Conservation (phyloP, 345 rosid genomes). For the Citrus mangshanensis region DNA sequence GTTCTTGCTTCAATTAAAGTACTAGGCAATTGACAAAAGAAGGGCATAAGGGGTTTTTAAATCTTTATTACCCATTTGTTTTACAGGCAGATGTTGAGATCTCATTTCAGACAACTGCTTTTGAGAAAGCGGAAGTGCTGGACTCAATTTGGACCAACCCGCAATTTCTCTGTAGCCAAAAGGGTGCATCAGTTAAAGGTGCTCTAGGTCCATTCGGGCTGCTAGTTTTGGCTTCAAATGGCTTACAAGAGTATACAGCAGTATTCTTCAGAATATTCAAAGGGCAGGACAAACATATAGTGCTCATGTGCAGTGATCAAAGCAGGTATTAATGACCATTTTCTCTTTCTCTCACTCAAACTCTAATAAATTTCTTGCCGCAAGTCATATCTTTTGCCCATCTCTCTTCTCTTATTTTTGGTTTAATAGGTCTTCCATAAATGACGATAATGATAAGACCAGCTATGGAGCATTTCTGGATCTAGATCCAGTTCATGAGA, state of each 20-base stretch:
- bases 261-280: conserved; percentile 36
- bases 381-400: background rate
- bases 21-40: background rate
- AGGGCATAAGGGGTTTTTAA: background rate
- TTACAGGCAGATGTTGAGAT: conserved; percentile 77
- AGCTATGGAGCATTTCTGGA: conserved; percentile 32
- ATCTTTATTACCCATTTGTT: background rate
- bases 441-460: conserved; percentile 17
- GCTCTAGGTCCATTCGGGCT: conserved; percentile 72
- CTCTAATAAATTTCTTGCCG: background rate
- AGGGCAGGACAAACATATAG: conserved; percentile 34
- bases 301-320: conserved; percentile 61
- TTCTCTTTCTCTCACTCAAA: background rate
- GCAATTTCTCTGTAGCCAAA: conserved; percentile 44
- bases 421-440: background rate
- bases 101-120: conserved; percentile 35
- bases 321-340: conserved; percentile 32
- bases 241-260: conserved; percentile 54
- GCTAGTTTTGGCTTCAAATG: conserved; percentile 57
- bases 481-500: conserved; percentile 35
- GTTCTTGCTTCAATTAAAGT: background rate
- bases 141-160: conserved; percentile 58
- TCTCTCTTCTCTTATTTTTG: background rate
- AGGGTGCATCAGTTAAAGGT: conserved; percentile 45
- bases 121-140: conserved; percentile 45